phyloP scores from a whole-genome alignment of 495 filamentous ascomycete genomes.

The Daldinia grandis region DNA sequence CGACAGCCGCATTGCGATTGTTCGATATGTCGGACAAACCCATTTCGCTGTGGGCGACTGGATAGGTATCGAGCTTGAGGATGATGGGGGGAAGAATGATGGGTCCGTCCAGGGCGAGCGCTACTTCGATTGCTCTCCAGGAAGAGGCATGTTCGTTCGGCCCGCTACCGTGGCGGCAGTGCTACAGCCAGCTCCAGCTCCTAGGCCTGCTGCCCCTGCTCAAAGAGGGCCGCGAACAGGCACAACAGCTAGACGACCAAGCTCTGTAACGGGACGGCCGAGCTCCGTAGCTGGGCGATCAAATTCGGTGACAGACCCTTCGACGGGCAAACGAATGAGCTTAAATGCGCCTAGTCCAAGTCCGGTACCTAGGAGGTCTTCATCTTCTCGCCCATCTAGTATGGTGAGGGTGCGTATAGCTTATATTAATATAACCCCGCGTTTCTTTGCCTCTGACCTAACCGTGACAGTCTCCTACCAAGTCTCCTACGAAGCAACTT shows the following conservation, averaged over 20 bases:
- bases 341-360: conserved; percentile 73
- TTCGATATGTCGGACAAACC: conserved; percentile 83
- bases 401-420: conserved; percentile 62
- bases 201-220: conserved; percentile 41
- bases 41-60: conserved; percentile 83
- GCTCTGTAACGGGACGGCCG: conserved; percentile 45
- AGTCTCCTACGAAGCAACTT: conserved; percentile 82
- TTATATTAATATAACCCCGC: neutral
- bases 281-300: conserved; percentile 37
- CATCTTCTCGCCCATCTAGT: conserved; percentile 61
- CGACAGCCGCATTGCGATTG: conserved; percentile 77
- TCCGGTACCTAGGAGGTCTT: conserved; percentile 63
- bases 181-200: conserved; percentile 62
- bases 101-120: conserved; percentile 86
- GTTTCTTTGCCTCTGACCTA: conserved; percentile 31
- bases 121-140: conserved; percentile 86
- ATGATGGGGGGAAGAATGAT: conserved; percentile 91
- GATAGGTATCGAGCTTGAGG: conserved; percentile 89
- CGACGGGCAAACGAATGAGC: conserved; percentile 68
- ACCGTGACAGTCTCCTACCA: conserved; percentile 70
- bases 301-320: conserved; percentile 56
- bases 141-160: conserved; percentile 88
- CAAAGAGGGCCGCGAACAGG: conserved; percentile 45
- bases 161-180: conserved; percentile 67
- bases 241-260: conserved; percentile 42